Evolutionary conservation across 192 early-diverging fungal genomes (phyloP).

Genomic region (Coemansia asiatica): DNA sequence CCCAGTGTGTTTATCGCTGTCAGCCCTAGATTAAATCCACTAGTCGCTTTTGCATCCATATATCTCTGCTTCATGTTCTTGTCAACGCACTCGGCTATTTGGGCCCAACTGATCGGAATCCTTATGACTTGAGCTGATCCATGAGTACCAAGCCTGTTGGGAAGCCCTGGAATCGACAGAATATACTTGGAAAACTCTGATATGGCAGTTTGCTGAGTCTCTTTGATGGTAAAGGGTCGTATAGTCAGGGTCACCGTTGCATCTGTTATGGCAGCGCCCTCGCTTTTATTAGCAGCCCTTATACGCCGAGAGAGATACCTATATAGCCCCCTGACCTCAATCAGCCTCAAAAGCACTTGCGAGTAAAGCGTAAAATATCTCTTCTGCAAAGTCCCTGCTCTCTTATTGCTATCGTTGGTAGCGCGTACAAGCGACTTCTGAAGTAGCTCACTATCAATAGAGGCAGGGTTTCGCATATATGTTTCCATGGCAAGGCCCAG

Average conservation of each 20-base stretch:
- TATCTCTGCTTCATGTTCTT: conserved; percentile 16
- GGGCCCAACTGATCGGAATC: conserved; percentile 21
- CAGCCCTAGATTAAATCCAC: conserved; percentile 15
- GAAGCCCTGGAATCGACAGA: conserved; percentile 42
- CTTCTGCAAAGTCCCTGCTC: not conserved
- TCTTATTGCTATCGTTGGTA: not conserved
- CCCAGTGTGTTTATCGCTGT: conserved; percentile 39
- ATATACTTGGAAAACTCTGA: conserved; percentile 30
- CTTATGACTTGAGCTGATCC: conserved; percentile 31
- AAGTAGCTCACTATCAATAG: conserved; percentile 8
- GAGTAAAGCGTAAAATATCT: not conserved
- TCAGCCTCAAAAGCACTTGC: conserved; percentile 16
- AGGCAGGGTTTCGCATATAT: not conserved
- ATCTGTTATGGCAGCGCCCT: not conserved
- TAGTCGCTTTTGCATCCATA: too few relatives aligned
- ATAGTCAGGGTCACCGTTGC: conserved; percentile 15
- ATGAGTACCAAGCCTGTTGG: conserved; percentile 31
- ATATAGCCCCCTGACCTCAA: conserved; percentile 22
- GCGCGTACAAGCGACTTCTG: conserved; percentile 6
- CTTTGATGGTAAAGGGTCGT: conserved; percentile 11
- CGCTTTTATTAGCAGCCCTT: not conserved
- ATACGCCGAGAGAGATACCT: conserved; percentile 30
- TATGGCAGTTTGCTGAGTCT: conserved; percentile 20
- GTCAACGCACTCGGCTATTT: conserved; percentile 5
- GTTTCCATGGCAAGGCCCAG: conserved; percentile 19